phyloP scores from a whole-genome alignment of 1,139 yeast species.

The Candida tetrigidarum region DNA sequence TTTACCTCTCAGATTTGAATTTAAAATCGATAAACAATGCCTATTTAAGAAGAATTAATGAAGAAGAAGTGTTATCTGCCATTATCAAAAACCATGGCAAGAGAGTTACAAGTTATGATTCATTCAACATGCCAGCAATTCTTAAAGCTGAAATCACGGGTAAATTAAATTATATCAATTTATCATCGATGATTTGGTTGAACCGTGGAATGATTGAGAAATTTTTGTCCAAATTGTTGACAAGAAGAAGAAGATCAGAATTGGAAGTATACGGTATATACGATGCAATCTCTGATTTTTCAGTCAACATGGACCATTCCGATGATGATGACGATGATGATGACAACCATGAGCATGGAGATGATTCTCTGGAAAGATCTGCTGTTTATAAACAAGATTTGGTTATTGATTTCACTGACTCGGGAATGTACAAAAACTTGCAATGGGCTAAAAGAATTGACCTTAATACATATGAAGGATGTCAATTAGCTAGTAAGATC shows the following conservation, averaged over 20 bases:
- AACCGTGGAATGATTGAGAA: slow-evolving; percentile 42
- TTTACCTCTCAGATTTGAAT: slow-evolving; percentile 46
- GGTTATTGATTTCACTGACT: slow-evolving; percentile 51
- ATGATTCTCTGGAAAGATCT: slow-evolving; percentile 14
- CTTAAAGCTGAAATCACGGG: slow-evolving; percentile 18
- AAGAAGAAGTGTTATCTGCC: slow-evolving; percentile 39
- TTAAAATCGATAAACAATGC: slow-evolving; percentile 41
- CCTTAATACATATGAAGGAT: slow-evolving; percentile 32
- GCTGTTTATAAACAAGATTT: slow-evolving; percentile 26
- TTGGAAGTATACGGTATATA: slow-evolving; percentile 13
- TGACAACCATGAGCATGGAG: too few relatives aligned
- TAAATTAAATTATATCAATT: slow-evolving; percentile 35
- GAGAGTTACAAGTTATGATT: slow-evolving; percentile 15
- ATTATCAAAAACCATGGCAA: slow-evolving; percentile 30
- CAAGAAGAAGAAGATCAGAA: slow-evolving; percentile 13
- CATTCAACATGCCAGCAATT: slow-evolving; percentile 16
- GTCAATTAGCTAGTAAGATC: slow-evolving; percentile 34
- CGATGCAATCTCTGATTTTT: slow-evolving; percentile 12
- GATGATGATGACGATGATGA: slow-evolving; percentile 13
- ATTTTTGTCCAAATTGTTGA: slow-evolving; percentile 28
- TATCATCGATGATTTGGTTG: slow-evolving; percentile 58
- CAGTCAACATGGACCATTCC: slow-evolving; percentile 2
- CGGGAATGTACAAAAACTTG: slow-evolving; percentile 61
- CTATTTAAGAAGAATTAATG: slow-evolving; percentile 37
- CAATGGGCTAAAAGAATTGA: slow-evolving; percentile 56